A percentile compares a stretch with the other conserved stretches of the same genome.
Conservation (phyloP, 108 stramenopile species). For the Cyclotella baltica region DNA sequence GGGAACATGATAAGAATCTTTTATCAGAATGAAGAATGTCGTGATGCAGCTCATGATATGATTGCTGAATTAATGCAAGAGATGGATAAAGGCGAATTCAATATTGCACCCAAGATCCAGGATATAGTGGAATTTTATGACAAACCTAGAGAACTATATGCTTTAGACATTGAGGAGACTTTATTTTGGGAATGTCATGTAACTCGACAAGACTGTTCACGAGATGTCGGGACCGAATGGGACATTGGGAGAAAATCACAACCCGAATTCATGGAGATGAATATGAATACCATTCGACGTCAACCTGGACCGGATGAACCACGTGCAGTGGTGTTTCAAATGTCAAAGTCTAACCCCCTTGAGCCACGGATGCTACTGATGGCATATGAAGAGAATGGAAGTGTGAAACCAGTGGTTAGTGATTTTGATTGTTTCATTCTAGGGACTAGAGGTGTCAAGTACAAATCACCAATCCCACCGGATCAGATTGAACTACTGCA, state of each 20-base stretch:
- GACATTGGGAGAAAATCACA: conserved; percentile 57
- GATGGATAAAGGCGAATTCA: no score
- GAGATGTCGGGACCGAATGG: conserved; percentile 42
- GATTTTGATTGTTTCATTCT: conserved; percentile 74
- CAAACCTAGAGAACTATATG: no score
- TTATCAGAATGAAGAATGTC: conserved; percentile 26
- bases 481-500: conserved; percentile 60
- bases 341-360: conserved; percentile 43
- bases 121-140: no score
- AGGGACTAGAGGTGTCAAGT: conserved; percentile 55
- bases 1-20: conserved; percentile 38
- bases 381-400: conserved; percentile 65
- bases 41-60: conserved; percentile 42
- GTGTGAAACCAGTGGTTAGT: conserved; percentile 63
- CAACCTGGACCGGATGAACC: conserved; percentile 19
- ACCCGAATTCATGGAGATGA: conserved; percentile 53
- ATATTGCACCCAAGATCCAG: no score
- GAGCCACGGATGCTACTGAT: conserved; percentile 56
- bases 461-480: conserved; percentile 45
- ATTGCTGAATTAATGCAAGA: conserved; percentile 39
- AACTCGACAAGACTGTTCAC: conserved; percentile 47
- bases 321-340: conserved; percentile 51
- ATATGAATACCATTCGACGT: conserved; percentile 51
- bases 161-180: conserved; percentile 56
- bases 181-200: conserved; percentile 64